Evolutionary conservation across 2,329 filamentous ascomycete species (phyloP), one percentile per base, ranked within the genome.

Genomic region (Exutisphaerella laricina): DNA sequence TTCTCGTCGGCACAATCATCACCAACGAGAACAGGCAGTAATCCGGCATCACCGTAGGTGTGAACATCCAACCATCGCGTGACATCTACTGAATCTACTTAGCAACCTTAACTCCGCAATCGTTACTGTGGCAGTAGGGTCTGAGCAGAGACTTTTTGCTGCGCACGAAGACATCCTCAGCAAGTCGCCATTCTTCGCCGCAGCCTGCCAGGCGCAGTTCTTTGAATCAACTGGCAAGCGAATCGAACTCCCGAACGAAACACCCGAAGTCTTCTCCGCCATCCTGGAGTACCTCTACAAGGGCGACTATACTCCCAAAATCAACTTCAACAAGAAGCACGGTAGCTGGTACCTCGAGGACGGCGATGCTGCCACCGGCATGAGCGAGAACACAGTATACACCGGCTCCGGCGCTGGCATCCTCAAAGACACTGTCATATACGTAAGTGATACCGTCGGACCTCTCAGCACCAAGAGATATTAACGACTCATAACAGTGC

Each of bases 281-380:
- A 76, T 96, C 8, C 80, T 96, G 43, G 89, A 96, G 63, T 95
- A 84, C 56, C 79, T 96, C 43, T 94, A 94, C 76, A 94, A 94
- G 68, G 88, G 88, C 51, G 89, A 95, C 66, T 95, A 95, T 70
- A 89, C 83, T 56, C 88, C 89, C 3, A 83, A 84, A 13, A 74
- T 94, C 17, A 69, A 87, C 43, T 87, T 88, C 67, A 87, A 90
- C 69, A 88, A 88, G 71, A 80, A 82, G 51, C 78, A 79, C 42
- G 81, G 87, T 64, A 82, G 79, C 39, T 95, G 86, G 83, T 82
- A 85, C 61, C 71, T 95, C n/a, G 88, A 94, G 65, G 77, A 79
- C 37, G 60, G 61, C 35, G 48, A 67, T 5, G 70, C 73, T 45
- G 62, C 73, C 50, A 66, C 68, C 17, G 66, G 64, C 22, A 62